Percentiles rank a stretch among this genome's conserved stretches.
Evolutionary conservation across 2,329 filamentous ascomycete species (phyloP).

Genomic region (Rutstroemia sydowiana): DNA sequence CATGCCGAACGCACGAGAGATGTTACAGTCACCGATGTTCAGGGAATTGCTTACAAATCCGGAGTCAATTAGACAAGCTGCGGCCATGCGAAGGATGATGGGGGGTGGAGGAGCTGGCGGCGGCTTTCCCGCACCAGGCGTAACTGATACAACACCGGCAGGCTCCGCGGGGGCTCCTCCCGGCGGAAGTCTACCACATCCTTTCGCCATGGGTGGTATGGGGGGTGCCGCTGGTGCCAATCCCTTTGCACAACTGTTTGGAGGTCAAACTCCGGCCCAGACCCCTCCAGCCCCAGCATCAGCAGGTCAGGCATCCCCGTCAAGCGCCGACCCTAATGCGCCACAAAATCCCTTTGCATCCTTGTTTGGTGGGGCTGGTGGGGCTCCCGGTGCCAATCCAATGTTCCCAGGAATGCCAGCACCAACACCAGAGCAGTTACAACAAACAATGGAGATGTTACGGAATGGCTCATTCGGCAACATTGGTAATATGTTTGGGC

Average conservation of each 20-base stretch:
- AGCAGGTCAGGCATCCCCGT: constrained; percentile 13
- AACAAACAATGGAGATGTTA: constrained; percentile 43
- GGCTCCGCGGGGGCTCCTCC: constrained; percentile 30
- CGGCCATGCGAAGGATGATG: constrained; percentile 72
- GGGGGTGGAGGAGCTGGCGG: constrained; percentile 42
- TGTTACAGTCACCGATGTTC: constrained; percentile 83
- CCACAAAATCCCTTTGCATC: constrained; percentile 62
- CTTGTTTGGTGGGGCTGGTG: constrained; percentile 45
- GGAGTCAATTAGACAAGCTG: constrained; percentile 71
- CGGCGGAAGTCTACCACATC: constrained; percentile 16
- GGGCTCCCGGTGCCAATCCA: constrained; percentile 30
- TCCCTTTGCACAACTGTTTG: constrained; percentile 55
- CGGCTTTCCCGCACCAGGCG: constrained; percentile 82
- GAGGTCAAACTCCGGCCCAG: constrained; percentile 27
- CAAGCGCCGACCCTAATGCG: constrained; percentile 28
- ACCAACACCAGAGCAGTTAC: constrained; percentile 48
- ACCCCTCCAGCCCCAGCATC: constrained; percentile 28
- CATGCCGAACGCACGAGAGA: constrained; percentile 67
- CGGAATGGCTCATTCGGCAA: constrained; percentile 21
- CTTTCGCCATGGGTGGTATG: constrained; percentile 26
- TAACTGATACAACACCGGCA: constrained; percentile 73
- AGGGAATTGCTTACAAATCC: constrained; percentile 91
- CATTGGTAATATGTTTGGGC: constrained; percentile 14
- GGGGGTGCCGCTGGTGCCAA: constrained; percentile 38
- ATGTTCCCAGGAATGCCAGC: constrained; percentile 38